Evolutionary conservation across 2,329 filamentous ascomycete genomes (phyloP), one percentile per base, ranked within the genome.

Genomic region (Zymoseptoria ardabiliae): DNA sequence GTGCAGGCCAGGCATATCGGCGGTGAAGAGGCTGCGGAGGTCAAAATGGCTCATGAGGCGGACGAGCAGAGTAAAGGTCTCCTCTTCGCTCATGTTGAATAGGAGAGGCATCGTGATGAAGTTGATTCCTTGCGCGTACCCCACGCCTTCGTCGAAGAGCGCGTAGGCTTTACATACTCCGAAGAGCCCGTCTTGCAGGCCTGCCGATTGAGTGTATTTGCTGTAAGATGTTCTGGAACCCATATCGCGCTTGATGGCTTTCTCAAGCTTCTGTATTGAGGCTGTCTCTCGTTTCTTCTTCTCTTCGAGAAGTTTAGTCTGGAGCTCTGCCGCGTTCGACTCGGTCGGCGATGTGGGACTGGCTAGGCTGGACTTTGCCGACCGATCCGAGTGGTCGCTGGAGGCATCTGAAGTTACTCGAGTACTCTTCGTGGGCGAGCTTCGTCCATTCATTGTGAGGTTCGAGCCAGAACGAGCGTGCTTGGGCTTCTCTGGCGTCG

Each of bases 71-170:
- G 91, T 94, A 71, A 99, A 99, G 0, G 94, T 93, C 76, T 99
- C 94, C 71, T 96, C 91, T 75, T 97, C 93, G 2, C 92, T 89
- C 92, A 97, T 96, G 73, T 97, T 97, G 77, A 99, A 97, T 1
- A 99, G 79, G 19, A 99, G 75, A 22, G 95, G 94, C 91, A 97
- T 97, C 54, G 91, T 89, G 61, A 99, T 85, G 70, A 99, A 99
- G 72, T 97, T 99, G 89, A 99, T 97, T 71, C 94, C 94, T 74
- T 99, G 94, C 0, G 95, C 93, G 74, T 99, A 99, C 30, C 94
- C 93, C 41, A 99, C 94, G 7, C 82, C 88, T 70, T 96, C 91
- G 70, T 99, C 94, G 68, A 92, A 97, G 28, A 99, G 80, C 13
- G 94, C 94, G 75, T 99, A 99, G 1, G 94, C 92, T 75, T 97